phyloP scores from a whole-genome alignment of 495 filamentous ascomycete genomes.

The Xylaria scruposa region DNA sequence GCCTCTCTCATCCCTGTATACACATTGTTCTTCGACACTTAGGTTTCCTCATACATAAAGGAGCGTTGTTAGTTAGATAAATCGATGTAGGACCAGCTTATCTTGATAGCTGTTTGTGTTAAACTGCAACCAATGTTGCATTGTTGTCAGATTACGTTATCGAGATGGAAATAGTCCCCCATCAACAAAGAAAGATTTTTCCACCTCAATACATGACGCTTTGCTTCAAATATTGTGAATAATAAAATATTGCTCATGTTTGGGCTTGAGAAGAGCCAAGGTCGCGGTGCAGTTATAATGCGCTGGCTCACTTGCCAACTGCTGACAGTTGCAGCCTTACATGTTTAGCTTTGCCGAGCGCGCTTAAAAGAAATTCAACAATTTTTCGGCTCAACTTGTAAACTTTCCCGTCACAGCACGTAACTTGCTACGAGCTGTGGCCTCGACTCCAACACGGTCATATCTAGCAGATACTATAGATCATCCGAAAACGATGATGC shows the following conservation, averaged over 20 bases:
- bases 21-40: conserved; percentile 18
- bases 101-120: neutral
- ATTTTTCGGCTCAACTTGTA: neutral
- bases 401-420: neutral
- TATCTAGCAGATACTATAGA: neutral
- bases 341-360: neutral
- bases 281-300: no score
- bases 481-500: neutral
- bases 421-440: neutral
- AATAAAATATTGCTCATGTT: neutral
- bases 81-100: neutral
- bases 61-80: conserved; percentile 15
- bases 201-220: neutral
- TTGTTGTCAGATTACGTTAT: conserved; percentile 16
- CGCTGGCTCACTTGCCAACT: no score
- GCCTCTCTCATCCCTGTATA: conserved; percentile 32
- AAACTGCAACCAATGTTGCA: neutral
- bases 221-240: neutral
- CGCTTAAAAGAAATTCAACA: conserved; percentile 9
- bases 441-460: neutral
- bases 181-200: neutral
- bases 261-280: neutral
- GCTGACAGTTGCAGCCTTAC: neutral
- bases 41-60: conserved; percentile 3
- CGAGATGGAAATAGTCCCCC: neutral